phyloP scores from a whole-genome alignment of 2,329 filamentous ascomycete genomes.

The Aspergillus tamarii region DNA sequence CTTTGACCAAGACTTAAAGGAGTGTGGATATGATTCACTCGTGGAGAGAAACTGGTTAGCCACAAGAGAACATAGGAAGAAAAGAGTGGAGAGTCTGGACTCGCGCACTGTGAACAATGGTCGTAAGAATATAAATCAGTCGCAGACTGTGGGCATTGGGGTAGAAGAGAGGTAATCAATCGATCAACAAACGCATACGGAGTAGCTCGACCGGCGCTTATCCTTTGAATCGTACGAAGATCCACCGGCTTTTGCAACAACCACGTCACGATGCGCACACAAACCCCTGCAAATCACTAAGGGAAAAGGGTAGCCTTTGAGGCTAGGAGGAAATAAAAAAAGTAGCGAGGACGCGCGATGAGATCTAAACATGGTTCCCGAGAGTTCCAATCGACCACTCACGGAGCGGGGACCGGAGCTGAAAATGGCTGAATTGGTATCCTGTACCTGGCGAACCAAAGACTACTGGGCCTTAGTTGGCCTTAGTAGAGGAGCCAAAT shows the following conservation, averaged over 20 bases:
- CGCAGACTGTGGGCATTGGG: background rate
- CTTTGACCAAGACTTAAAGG: background rate
- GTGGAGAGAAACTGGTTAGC: background rate
- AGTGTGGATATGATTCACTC: slow-evolving; percentile 19
- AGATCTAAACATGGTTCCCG: slow-evolving; percentile 20
- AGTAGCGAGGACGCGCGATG: slow-evolving; percentile 12
- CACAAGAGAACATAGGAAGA: slow-evolving; percentile 7
- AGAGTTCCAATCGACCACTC: slow-evolving; percentile 10
- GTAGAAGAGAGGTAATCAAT: background rate
- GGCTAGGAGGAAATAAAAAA: slow-evolving; percentile 7
- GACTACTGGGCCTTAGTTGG: slow-evolving; percentile 6
- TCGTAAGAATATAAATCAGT: slow-evolving; percentile 9
- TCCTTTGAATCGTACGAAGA: slow-evolving; percentile 6
- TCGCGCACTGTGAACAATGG: background rate
- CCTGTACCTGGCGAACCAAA: slow-evolving; percentile 16
- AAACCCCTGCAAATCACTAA: slow-evolving; percentile 9
- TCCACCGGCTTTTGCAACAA: slow-evolving; percentile 15
- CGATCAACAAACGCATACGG: slow-evolving; percentile 6
- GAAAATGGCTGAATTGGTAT: slow-evolving; percentile 12
- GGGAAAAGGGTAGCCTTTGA: slow-evolving; percentile 11
- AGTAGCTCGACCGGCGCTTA: slow-evolving; percentile 8
- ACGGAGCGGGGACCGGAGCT: slow-evolving; percentile 7
- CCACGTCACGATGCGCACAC: slow-evolving; percentile 18
- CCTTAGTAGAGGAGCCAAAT: slow-evolving; percentile 2
- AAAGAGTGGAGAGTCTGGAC: slow-evolving; percentile 1